These are phyloP conservation scores for Pythium scleroteichum DNA, from an alignment of 352 stramenopile genomes.

Conservation along the genomic window DNA sequence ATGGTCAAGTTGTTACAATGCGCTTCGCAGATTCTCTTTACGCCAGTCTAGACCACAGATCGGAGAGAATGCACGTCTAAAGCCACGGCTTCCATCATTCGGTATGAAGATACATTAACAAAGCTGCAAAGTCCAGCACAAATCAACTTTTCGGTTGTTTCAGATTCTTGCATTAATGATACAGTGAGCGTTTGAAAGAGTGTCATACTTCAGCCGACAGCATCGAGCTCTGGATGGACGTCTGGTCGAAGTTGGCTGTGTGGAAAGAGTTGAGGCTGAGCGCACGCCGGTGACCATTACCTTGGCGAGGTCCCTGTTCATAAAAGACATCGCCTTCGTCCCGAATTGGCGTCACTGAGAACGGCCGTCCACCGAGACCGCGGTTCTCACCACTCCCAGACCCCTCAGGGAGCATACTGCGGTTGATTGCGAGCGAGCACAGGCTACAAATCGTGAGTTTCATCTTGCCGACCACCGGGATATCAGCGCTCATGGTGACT, in stretches of 20 bases:
- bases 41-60: too few species aligned
- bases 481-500: constrained; percentile 74
- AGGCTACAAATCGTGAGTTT: constrained; percentile 85
- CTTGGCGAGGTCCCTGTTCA: not conserved
- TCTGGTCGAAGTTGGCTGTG: constrained; percentile 82
- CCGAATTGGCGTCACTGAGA: constrained; percentile 39
- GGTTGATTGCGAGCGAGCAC: constrained; percentile 77
- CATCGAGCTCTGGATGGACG: constrained; percentile 29
- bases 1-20: too few species aligned
- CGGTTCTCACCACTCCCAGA: constrained; percentile 35
- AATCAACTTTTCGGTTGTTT: too few species aligned
- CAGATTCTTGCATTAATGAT: not conserved
- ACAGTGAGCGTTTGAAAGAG: not conserved
- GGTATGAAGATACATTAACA: too few species aligned
- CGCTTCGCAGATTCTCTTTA: too few species aligned
- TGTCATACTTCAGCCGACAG: constrained; percentile 25
- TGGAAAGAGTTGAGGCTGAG: constrained; percentile 80
- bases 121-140: too few species aligned
- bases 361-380: constrained; percentile 42
- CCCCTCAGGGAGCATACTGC: constrained; percentile 48
- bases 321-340: constrained; percentile 28
- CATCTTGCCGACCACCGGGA: constrained; percentile 82
- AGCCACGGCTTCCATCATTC: too few species aligned
- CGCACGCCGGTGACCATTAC: constrained; percentile 22
- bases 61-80: too few species aligned